Percentiles rank a stretch among this genome's conserved stretches.
Evolutionary conservation across 2,329 filamentous ascomycete genomes (phyloP).

Genomic region (Hypoxylon sp.): DNA sequence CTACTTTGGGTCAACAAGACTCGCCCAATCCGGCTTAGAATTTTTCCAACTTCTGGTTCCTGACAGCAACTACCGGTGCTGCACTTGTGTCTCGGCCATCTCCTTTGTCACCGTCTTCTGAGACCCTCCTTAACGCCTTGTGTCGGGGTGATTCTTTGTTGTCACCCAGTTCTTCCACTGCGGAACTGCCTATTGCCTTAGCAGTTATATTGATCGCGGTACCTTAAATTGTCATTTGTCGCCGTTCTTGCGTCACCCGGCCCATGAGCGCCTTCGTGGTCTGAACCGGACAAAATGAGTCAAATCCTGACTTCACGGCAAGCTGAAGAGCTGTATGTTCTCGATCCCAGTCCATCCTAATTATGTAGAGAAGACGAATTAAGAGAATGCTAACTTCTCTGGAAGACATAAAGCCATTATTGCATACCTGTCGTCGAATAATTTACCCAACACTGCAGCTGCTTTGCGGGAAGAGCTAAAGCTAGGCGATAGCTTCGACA

Average conservation of each 20-base stretch:
- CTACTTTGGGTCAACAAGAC: slow-evolving; percentile 3
- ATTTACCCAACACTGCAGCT: slow-evolving; percentile 77
- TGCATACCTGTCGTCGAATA: slow-evolving; percentile 84
- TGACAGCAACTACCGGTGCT: background rate
- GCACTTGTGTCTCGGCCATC: background rate
- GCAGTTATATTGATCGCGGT: slow-evolving; percentile 18
- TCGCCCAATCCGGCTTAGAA: slow-evolving; percentile 4
- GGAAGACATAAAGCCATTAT: slow-evolving; percentile 86
- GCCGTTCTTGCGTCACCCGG: slow-evolving; percentile 3
- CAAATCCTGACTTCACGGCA: slow-evolving; percentile 54
- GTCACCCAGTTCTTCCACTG: background rate
- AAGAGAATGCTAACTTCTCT: slow-evolving; percentile 21
- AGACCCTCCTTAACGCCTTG: slow-evolving; percentile 15
- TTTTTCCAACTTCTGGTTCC: background rate
- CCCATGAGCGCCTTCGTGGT: slow-evolving; percentile 31
- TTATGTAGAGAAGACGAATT: background rate
- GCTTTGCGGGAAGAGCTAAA: slow-evolving; percentile 83
- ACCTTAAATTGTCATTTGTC: background rate
- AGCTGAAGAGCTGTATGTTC: slow-evolving; percentile 54
- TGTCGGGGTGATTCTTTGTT: slow-evolving; percentile 28
- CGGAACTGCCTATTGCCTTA: slow-evolving; percentile 4
- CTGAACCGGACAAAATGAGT: slow-evolving; percentile 48
- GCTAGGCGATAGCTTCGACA: slow-evolving; percentile 80
- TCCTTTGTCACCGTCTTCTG: slow-evolving; percentile 22
- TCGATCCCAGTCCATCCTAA: background rate